A percentile compares a stretch with the other conserved stretches of the same genome.
Conservation (phyloP, 441 rosid genomes). For the Jatropha multifida region DNA sequence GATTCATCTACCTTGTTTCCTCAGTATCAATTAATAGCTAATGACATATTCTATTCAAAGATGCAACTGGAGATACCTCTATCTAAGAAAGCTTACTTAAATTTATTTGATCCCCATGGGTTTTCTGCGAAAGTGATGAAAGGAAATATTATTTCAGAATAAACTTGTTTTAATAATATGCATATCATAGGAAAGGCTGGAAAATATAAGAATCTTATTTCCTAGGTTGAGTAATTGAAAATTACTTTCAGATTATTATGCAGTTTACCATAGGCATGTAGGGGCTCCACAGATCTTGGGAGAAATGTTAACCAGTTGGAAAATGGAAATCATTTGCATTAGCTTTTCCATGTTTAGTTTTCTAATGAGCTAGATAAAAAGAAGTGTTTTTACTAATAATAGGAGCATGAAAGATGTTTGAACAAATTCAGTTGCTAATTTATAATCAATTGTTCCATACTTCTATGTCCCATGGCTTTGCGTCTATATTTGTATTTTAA, state of each 20-base stretch:
- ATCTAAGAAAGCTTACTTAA: neutral
- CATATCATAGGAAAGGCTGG: neutral
- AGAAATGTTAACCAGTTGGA: neutral
- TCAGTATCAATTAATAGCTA: neutral
- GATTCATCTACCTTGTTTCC: neutral
- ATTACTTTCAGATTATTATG: neutral
- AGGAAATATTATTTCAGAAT: neutral
- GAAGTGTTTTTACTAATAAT: neutral
- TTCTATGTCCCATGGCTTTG: neutral
- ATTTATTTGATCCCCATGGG: neutral
- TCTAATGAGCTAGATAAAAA: neutral
- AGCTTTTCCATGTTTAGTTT: neutral
- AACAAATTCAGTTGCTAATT: neutral
- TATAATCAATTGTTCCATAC: neutral
- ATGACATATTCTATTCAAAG: neutral
- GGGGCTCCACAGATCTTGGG: neutral
- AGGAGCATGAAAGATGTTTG: neutral
- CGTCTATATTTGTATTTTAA: neutral
- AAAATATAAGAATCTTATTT: neutral
- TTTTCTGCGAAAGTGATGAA: neutral
- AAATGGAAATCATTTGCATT: conserved; percentile 8
- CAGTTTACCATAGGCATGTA: neutral
- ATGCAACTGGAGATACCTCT: neutral
- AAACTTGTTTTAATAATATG: neutral
- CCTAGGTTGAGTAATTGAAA: neutral